phyloP scores from a whole-genome alignment of 2,329 filamentous ascomycete genomes.

The Clonostachys rosea region DNA sequence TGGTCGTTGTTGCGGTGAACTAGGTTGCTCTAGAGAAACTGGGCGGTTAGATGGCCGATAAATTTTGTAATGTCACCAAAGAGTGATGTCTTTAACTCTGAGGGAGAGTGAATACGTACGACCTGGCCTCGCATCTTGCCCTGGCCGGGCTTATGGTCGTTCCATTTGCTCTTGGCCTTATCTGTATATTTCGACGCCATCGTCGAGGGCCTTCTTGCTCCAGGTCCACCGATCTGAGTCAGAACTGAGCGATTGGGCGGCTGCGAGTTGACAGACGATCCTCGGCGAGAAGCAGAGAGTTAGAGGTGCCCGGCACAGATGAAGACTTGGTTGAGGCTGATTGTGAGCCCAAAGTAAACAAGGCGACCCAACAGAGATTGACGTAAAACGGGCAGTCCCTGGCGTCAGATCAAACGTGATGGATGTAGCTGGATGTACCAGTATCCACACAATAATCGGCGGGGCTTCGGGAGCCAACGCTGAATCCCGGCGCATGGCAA shows the following conservation, averaged over 20 bases:
- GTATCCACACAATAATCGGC: no score
- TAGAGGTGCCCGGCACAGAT: not conserved
- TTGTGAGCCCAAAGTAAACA: not conserved
- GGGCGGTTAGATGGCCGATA: not conserved
- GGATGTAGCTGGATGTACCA: no score
- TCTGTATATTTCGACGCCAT: conserved; percentile 41
- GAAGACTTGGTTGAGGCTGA: not conserved
- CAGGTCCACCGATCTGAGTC: no score
- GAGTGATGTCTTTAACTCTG: no score
- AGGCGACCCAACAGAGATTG: no score
- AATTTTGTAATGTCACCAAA: no score
- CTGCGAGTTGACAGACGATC: not conserved
- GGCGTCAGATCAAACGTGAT: no score
- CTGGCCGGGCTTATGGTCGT: conserved; percentile 27
- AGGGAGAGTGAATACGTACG: conserved; percentile 24
- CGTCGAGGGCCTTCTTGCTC: no score
- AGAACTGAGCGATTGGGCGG: no score
- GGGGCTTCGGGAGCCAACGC: no score
- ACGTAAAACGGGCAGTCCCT: no score
- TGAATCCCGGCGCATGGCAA: no score
- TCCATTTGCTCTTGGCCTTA: conserved; percentile 47
- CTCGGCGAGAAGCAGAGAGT: not conserved
- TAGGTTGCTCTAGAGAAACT: not conserved
- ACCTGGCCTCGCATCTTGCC: conserved; percentile 35
- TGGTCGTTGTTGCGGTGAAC: conserved; percentile 25